A percentile compares a stretch with the other conserved stretches of the same genome.
phyloP scores from a whole-genome alignment of 83 land plant genomes.

The Diphasiastrum complanatum region DNA sequence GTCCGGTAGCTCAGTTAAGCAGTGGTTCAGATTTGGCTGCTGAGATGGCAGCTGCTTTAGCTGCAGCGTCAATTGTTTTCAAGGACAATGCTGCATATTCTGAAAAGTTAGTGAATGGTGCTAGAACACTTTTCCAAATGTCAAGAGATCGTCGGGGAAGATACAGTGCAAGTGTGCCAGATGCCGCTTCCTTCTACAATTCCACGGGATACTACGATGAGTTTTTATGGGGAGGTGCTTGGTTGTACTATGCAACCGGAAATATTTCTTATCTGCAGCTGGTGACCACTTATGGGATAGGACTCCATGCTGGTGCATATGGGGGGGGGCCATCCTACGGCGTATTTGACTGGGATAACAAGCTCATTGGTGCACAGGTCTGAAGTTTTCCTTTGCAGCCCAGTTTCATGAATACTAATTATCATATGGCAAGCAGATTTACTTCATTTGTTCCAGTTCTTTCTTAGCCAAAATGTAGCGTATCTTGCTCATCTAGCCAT shows the following conservation, averaged over 20 bases:
- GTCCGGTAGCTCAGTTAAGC: conserved; percentile 46
- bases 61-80: conserved; percentile 54
- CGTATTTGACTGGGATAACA: conserved; percentile 21
- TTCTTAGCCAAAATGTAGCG: too few relatives aligned
- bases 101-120: conserved; percentile 16
- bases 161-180: conserved; percentile 20
- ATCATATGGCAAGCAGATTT: too few relatives aligned
- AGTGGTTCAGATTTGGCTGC: conserved; percentile 76
- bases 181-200: conserved; percentile 36
- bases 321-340: conserved; percentile 14
- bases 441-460: too few relatives aligned
- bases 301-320: conserved; percentile 9
- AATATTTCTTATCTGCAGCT: conserved; percentile 12
- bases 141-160: conserved; percentile 12
- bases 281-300: background rate
- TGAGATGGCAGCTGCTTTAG: conserved; percentile 82
- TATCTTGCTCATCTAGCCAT: too few relatives aligned
- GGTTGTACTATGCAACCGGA: conserved; percentile 48
- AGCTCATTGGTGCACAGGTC: conserved; percentile 23
- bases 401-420: too few relatives aligned
- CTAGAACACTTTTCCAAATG: conserved; percentile 24
- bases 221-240: conserved; percentile 40
- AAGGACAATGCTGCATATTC: conserved; percentile 22
- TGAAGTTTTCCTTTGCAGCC: too few relatives aligned
- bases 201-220: conserved; percentile 43